Conservation (phyloP, 148 eudicot species). For the Fagopyrum tataricum region DNA sequence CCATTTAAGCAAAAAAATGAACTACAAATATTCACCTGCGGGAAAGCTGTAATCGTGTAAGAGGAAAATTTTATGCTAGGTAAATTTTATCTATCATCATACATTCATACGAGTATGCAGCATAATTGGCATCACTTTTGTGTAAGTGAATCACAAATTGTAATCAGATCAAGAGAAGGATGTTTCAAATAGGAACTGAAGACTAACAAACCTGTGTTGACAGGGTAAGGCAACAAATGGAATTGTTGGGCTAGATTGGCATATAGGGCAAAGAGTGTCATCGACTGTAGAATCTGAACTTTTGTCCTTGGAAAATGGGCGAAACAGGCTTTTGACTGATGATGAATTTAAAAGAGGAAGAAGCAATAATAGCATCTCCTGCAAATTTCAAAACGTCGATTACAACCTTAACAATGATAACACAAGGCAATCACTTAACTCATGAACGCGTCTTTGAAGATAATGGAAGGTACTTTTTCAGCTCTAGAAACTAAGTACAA, state of each 20-base stretch:
- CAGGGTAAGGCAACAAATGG: slow-evolving; percentile 91
- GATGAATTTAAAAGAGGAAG: slow-evolving; percentile 96
- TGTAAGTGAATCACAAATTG: neutral
- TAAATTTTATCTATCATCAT: neutral
- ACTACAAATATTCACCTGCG: neutral
- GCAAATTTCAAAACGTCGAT: slow-evolving; percentile 21
- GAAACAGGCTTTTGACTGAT: slow-evolving; percentile 62
- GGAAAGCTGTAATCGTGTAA: neutral
- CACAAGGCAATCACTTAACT: neutral
- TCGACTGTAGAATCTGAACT: slow-evolving; percentile 49
- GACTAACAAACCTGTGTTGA: slow-evolving; percentile 68
- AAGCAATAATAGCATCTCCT: slow-evolving; percentile 94
- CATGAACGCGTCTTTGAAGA: neutral
- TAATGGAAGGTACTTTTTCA: neutral
- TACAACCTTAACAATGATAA: neutral
- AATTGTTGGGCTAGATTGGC: slow-evolving; percentile 68
- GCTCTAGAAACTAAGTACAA: neutral
- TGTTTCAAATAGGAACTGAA: neutral
- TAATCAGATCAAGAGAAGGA: neutral
- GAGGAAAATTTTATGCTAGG: neutral
- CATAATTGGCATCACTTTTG: neutral
- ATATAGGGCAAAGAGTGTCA: slow-evolving; percentile 78
- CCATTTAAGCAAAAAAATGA: neutral
- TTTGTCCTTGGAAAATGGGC: slow-evolving; percentile 79
- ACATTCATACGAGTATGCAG: neutral